Conservation (phyloP, 306 rosid genomes). For the Benincasa hispida region DNA sequence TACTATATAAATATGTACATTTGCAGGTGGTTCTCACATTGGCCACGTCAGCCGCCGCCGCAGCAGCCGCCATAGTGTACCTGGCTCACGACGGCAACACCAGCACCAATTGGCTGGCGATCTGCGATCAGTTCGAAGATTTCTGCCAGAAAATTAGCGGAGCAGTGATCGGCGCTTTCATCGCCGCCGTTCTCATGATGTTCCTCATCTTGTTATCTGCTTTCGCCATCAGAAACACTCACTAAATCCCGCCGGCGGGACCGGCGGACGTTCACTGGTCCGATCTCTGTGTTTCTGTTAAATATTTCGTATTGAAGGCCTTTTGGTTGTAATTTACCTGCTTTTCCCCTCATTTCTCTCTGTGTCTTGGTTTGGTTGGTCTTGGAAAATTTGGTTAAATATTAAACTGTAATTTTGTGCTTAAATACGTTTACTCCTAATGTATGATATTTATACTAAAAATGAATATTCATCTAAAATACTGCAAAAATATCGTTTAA, state of each 20-base stretch:
- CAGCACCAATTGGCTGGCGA: constrained; percentile 71
- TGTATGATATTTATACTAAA: no score
- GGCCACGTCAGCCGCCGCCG: constrained; percentile 46
- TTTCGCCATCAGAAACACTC: constrained; percentile 36
- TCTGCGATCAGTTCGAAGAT: constrained; percentile 66
- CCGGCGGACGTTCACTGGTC: neutral
- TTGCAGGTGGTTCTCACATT: constrained; percentile 61
- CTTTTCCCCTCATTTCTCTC: neutral
- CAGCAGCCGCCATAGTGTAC: constrained; percentile 70
- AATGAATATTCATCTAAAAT: no score
- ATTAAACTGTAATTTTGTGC: neutral
- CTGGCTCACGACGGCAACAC: constrained; percentile 75
- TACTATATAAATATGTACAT: neutral
- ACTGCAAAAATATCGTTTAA: no score
- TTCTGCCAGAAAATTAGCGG: constrained; percentile 53
- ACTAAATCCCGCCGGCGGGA: neutral
- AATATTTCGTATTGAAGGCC: neutral
- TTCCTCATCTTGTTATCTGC: constrained; percentile 51
- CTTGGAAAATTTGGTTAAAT: neutral
- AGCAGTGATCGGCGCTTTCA: constrained; percentile 54
- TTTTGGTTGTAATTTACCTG: neutral
- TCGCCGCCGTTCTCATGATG: constrained; percentile 30
- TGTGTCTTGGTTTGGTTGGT: neutral
- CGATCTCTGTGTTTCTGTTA: neutral
- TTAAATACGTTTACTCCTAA: neutral